Conservation (phyloP, 495 filamentous ascomycete species). For the Penicillium cinerascens region DNA sequence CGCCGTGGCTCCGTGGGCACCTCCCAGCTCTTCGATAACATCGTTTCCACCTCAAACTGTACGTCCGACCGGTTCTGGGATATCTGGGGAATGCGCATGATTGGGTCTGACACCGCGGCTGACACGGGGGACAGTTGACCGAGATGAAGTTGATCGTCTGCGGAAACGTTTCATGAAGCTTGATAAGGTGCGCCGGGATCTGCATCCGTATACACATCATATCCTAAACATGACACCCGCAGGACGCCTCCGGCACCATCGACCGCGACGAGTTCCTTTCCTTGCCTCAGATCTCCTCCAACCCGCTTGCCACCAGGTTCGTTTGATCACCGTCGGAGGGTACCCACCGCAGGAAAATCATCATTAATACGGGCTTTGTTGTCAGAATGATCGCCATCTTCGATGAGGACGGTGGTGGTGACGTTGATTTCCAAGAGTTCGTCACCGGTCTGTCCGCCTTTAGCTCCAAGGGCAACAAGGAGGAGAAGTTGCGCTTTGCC, state of each 20-base stretch:
- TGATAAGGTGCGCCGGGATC: slow-evolving; percentile 67
- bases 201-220: not conserved
- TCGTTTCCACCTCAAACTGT: slow-evolving; percentile 97
- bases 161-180: slow-evolving; percentile 99
- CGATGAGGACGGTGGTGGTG: slow-evolving; percentile 96
- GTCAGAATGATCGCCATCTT: slow-evolving; percentile 97
- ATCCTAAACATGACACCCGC: slow-evolving; percentile 1
- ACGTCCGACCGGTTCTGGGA: slow-evolving; percentile 23
- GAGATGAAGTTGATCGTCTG: slow-evolving; percentile 92
- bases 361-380: not conserved
- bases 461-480: slow-evolving; percentile 96
- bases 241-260: slow-evolving; percentile 98
- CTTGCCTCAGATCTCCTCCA: slow-evolving; percentile 94
- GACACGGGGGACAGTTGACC: slow-evolving; percentile 66
- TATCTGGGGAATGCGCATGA: slow-evolving; percentile 1
- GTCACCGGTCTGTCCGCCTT: slow-evolving; percentile 94
- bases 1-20: slow-evolving; percentile 68
- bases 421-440: slow-evolving; percentile 99
- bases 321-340: slow-evolving; percentile 4
- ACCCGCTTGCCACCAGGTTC: slow-evolving; percentile 91
- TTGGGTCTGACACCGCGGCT: slow-evolving; percentile 4
- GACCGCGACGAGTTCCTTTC: slow-evolving; percentile 98
- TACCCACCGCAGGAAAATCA: not conserved
- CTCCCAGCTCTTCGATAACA: slow-evolving; percentile 85
- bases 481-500: slow-evolving; percentile 95